Percentiles rank a stretch among this genome's conserved stretches.
Conservation (phyloP, 805 yeast species). For the Yarrowia sp. region DNA sequence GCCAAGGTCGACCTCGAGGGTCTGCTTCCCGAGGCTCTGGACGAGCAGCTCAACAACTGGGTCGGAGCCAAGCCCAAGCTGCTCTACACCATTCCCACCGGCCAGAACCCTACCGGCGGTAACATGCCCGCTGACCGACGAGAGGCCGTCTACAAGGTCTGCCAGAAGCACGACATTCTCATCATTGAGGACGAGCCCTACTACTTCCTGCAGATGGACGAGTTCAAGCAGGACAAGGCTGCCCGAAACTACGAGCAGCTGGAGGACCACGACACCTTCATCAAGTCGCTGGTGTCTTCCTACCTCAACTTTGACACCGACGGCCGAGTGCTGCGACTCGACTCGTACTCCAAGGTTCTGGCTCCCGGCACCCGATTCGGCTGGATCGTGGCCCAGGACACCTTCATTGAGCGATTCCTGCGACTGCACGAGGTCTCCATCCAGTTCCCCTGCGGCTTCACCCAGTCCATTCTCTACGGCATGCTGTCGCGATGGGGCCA, state of each 20-base stretch:
- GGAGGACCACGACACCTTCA: constrained; percentile 61
- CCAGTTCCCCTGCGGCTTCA: constrained; percentile 82
- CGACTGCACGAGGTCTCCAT: constrained; percentile 81
- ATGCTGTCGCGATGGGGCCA: constrained; percentile 89
- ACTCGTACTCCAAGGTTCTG: constrained; percentile 86
- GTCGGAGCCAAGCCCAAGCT: constrained; percentile 75
- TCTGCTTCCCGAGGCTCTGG: constrained; percentile 74
- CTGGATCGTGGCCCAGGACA: constrained; percentile 80
- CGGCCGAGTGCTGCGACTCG: constrained; percentile 89
- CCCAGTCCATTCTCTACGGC: constrained; percentile 74
- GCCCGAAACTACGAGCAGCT: constrained; percentile 42
- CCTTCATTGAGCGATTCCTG: constrained; percentile 67
- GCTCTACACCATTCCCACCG: constrained; percentile 90
- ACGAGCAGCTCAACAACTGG: constrained; percentile 70
- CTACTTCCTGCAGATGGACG: constrained; percentile 93
- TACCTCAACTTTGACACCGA: constrained; percentile 78
- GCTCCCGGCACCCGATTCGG: constrained; percentile 93
- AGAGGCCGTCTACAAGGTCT: constrained; percentile 72
- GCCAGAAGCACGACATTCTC: constrained; percentile 83
- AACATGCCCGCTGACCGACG: constrained; percentile 81
- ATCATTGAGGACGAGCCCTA: constrained; percentile 97
- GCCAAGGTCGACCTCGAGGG: constrained; percentile 82
- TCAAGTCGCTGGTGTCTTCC: constrained; percentile 73
- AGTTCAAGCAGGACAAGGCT: constrained; percentile 59
- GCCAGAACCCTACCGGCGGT: constrained; percentile 98